Base-by-base conservation (phyloP, 1,284 basidiomycete genomes). In the Singerocomus inundabilis region DNA sequence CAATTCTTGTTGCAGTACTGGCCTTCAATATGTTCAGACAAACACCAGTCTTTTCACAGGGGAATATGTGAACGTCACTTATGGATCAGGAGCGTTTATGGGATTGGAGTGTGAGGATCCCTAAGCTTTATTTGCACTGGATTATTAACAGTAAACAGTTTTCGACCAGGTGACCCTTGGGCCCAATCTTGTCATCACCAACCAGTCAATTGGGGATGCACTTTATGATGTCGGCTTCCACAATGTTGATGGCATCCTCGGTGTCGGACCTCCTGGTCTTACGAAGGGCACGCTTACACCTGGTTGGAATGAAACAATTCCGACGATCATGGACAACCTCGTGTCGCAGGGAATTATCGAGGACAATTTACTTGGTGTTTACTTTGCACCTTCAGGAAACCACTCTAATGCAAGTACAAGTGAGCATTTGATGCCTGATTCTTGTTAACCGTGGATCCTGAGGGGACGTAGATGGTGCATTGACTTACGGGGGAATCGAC, bases 261-360 rank as follows among this genome's bases (percentile, higher is more conserved):
- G 63, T 28, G 25, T 68, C 15, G 66, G 64, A 13, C 66, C 66
- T 26, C 29, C 45, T 5, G 49, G 41, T n/a, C 57, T 66, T 21
- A 65, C 66, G 1, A 8, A n/a, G 6, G 39, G 48, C 8, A 55
- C 44, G 3, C 42, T 62, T 7, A 30, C 31, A 7, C 41, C 48
- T 7, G 43, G 58, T 15, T 2, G 0, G 1, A 35, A 53, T 18
- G 46, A 38, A n/a, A 38, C 9, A 1, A 51, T 63, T 33, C 60
- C 66, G 7, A 67, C 64, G 0, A 49, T 68, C 11, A 61, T 63
- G 51, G 21, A 62, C 40, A 63, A 62, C 16, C 63, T 67, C 2
- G 15, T 51, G 9, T 54, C 57, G 0, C 60, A 66, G 12, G 44
- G 49, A 24, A n/a, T 54, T 6, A 48, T 64, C 31, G 5, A 53